Conservation (phyloP, 2,329 filamentous ascomycete genomes). For the Diaporthe sp. region DNA sequence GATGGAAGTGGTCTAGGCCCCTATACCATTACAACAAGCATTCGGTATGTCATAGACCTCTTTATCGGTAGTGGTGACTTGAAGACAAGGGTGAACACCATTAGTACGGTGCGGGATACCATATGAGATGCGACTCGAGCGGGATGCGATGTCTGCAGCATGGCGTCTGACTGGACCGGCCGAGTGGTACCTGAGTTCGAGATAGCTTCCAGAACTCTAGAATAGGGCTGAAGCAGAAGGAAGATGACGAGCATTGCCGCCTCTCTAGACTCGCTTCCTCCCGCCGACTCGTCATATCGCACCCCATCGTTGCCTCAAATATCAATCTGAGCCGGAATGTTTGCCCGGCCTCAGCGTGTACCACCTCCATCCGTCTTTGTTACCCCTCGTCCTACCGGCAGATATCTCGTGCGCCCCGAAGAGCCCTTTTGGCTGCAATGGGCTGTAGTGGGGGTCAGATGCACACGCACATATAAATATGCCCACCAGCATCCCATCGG, state of each 20-base stretch:
- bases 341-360: slow-evolving; percentile 15
- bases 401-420: slow-evolving; percentile 8
- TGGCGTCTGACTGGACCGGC: not conserved
- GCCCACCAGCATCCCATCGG: not conserved
- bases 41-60: too few species aligned
- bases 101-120: not conserved
- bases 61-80: not conserved
- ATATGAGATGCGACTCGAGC: not conserved
- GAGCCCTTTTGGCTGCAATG: not conserved
- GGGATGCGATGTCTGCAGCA: not conserved
- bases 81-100: not conserved
- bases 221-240: not conserved
- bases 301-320: not conserved
- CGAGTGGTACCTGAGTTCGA: not conserved
- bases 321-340: not conserved
- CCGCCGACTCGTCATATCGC: not conserved
- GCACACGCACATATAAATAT: not conserved
- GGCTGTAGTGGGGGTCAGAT: not conserved
- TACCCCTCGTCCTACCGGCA: slow-evolving; percentile 29
- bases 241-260: not conserved
- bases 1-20: not conserved
- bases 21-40: too few species aligned
- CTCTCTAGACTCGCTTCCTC: not conserved
- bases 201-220: not conserved
- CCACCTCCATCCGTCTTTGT: not conserved